phyloP scores from a whole-genome alignment of 345 rosid species.

The Syzygium grande region DNA sequence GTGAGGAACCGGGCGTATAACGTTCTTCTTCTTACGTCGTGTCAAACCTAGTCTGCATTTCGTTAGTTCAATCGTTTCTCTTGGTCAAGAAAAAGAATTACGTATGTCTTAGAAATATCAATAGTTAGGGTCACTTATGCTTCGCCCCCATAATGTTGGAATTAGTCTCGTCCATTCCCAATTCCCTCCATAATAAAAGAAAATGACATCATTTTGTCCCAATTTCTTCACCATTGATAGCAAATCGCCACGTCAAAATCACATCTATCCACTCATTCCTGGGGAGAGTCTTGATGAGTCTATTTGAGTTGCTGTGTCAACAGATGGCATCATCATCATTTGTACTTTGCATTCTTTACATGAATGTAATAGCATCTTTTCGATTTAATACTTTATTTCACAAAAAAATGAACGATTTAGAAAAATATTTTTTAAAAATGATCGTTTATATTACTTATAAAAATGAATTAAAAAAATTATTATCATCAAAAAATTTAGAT shows the following conservation, averaged over 20 bases:
- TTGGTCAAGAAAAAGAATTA: neutral
- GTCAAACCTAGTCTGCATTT: too few relatives aligned
- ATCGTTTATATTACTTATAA: too few relatives aligned
- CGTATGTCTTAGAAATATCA: neutral
- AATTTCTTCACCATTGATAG: neutral
- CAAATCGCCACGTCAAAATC: neutral
- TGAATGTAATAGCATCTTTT: neutral
- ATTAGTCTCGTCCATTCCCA: neutral
- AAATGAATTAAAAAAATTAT: too few relatives aligned
- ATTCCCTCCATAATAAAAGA: neutral
- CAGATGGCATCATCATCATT: neutral
- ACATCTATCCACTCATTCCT: fast-evolving
- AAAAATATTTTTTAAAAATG: too few relatives aligned
- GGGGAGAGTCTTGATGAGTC: neutral
- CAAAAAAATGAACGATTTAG: too few relatives aligned
- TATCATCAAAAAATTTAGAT: too few relatives aligned
- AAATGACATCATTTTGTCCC: neutral
- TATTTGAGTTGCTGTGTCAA: neutral
- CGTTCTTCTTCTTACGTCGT: neutral
- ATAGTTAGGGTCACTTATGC: neutral
- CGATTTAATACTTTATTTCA: neutral
- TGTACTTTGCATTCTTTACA: neutral
- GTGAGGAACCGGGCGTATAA: neutral
- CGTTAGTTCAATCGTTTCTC: neutral
- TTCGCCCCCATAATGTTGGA: neutral